A percentile compares a stretch with the other conserved stretches of the same genome.
phyloP scores from a whole-genome alignment of 345 rosid genomes.

The Viola odorata region DNA sequence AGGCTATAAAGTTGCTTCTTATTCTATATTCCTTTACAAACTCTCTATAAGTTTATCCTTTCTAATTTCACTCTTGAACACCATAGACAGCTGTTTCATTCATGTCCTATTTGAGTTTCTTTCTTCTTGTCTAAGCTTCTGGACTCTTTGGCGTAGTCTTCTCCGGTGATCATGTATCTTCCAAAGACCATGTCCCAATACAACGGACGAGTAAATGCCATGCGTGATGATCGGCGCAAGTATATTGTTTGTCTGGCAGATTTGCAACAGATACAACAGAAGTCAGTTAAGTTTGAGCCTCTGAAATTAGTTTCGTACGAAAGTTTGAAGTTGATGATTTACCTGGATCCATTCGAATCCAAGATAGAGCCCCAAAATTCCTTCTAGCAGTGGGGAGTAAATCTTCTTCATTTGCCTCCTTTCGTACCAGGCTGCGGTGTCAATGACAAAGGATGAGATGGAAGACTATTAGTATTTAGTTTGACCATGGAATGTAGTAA shows the following conservation, averaged over 20 bases:
- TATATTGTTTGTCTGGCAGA: constrained; percentile 68
- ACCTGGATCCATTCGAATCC: constrained; percentile 98
- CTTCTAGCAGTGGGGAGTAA: constrained; percentile 94
- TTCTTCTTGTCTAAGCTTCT: constrained; percentile 46
- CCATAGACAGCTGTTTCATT: no score
- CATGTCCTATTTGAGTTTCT: constrained; percentile 1
- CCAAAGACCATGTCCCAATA: constrained; percentile 88
- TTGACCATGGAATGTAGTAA: no score
- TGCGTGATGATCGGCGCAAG: constrained; percentile 88
- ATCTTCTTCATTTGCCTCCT: constrained; percentile 96
- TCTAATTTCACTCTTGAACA: no score
- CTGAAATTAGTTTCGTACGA: background rate
- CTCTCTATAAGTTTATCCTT: no score
- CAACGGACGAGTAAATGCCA: constrained; percentile 75
- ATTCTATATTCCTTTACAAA: no score
- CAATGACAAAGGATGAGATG: background rate
- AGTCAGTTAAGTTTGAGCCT: background rate
- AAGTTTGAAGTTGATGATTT: constrained; percentile 1
- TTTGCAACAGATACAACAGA: background rate
- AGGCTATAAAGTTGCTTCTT: no score
- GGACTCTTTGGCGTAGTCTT: constrained; percentile 66
- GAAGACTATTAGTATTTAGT: no score
- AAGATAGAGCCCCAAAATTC: constrained; percentile 79
- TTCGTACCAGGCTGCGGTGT: constrained; percentile 85
- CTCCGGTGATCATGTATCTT: constrained; percentile 84